Base-by-base conservation (phyloP, 1,139 yeast species). In the Pichia sp. region DNA sequence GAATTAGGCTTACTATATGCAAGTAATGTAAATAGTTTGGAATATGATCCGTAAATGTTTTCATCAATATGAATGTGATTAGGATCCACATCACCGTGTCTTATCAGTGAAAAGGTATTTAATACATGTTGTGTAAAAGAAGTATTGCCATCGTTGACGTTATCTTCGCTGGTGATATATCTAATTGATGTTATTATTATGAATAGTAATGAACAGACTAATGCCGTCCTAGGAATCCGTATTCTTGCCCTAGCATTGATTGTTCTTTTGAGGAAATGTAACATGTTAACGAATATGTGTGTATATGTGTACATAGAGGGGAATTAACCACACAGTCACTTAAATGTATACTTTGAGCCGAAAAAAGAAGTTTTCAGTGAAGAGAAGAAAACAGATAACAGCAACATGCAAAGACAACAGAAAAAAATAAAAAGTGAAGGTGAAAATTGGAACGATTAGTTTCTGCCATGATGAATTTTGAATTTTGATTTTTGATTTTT, bases 1-100 rank as follows among this genome's bases (percentile, higher is more conserved):
- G 62, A 59, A 1, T 55, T 33, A 11, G 74, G 74, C 36, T 61
- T 66, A 22, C 58, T 55, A 3, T 58, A 56, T 9, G 56, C 57
- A 18, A 36, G 41, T 10, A 36, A 19, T 2, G 25, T 19, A 19
- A 36, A 36, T 6, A 36, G 18, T 16, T 36, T 19, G 19, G 41
- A 36, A 36, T 11, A 36, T 36, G 25, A 9, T 3, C 22, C 25
- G 11, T 36, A 10, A 2, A 19, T 14, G 8, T 8, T 18, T 13
- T 30, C 34, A 44, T 47, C 44, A 33, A 46, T 43, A 3, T 39
- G 18, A 19, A 38, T 19, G 7, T 38, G 10, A 4, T n/a, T 25
- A 25, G 42, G 10, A 22, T 22, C 22, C 25, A n/a, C 8, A 8
- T 14, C 25, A 19, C 42, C 42, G 14, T 25, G 13, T 25, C n/a